Base-by-base conservation (phyloP, 225 moss, liverwort and hornwort species). In the Bryoerythrophyllum caledonicum region DNA sequence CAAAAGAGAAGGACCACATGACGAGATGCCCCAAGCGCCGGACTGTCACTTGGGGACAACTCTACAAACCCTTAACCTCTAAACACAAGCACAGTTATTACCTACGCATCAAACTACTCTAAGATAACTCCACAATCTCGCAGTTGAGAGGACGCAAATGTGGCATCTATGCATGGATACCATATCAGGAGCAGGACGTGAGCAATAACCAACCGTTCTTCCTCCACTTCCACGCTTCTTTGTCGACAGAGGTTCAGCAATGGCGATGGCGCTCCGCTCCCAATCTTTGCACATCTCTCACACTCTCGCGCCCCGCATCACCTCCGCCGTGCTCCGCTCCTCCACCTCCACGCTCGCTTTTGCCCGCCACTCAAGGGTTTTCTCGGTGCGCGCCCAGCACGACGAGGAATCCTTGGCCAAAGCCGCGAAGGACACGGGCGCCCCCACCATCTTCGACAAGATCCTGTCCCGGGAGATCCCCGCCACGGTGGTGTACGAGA, bases 391-490 rank as follows among this genome's bases (percentile, higher is more conserved):
- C 73, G 91, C 86, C 53, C 85, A 82, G 35, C 74, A 70, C 35
- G 88, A 90, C 64, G 93, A 93, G 81, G 89, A 84, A 74, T 80
- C 77, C 17, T 88, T 85, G 16, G 91, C 91, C 58, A 82, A 82
- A 62, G 79, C 25, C 11, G 91, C 91, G 23, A 87, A 89, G 7
- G 89, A 91, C 26, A 65, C 76, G 19, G 70, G 78, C 5, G 83
- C 79, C 6, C 84, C 86, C 35, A 93, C 93, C 32, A 88, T 93
- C 68, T 95, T 95, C 49, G 94, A 92, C 53, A 91, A 85, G 82
- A 91, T 95, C 61, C 62, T 95, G 67, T 89, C 85, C 27, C 86
- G 82, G 83, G 86, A 92, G 55, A 86, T 95, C 35, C 82, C 82
- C 16, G 80, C 92, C 3, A 65, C 86, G 23, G 68, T 95, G 16